Conservation (phyloP, 768 basidiomycete genomes). For the Boletus sensibilis region DNA sequence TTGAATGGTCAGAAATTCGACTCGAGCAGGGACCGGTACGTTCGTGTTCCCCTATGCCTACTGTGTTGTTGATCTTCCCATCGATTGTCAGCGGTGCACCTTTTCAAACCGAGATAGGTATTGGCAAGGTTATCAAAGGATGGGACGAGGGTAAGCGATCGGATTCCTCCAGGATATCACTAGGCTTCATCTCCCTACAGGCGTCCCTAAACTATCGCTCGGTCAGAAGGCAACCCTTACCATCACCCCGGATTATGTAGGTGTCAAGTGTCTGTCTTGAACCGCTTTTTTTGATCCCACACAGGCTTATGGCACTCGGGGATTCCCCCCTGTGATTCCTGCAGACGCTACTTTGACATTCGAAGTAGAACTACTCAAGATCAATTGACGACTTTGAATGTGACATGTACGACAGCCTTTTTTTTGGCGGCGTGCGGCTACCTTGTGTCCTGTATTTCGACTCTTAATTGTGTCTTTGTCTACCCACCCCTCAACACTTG, state of each 20-base stretch:
- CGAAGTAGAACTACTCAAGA: conserved; percentile 80
- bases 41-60: conserved; percentile 7
- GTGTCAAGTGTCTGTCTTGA: conserved; percentile 30
- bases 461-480: conserved; percentile 21
- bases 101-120: conserved; percentile 72
- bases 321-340: conserved; percentile 80
- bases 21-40: conserved; percentile 72
- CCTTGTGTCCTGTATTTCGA: conserved; percentile 28
- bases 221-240: conserved; percentile 71
- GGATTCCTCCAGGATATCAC: neutral
- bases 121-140: conserved; percentile 81
- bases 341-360: conserved; percentile 72
- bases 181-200: conserved; percentile 36
- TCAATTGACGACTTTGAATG: conserved; percentile 42
- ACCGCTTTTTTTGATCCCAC: neutral
- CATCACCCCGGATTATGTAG: conserved; percentile 75
- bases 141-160: conserved; percentile 79
- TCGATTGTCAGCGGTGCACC: conserved; percentile 46
- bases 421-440: conserved; percentile 17
- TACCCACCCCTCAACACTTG: neutral
- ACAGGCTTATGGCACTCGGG: conserved; percentile 71
- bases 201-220: conserved; percentile 72
- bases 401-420: conserved; percentile 22
- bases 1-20: conserved; percentile 65
- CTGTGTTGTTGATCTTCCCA: conserved; percentile 4